phyloP scores from a whole-genome alignment of 495 filamentous ascomycete genomes.

The Xylaria intraflava region DNA sequence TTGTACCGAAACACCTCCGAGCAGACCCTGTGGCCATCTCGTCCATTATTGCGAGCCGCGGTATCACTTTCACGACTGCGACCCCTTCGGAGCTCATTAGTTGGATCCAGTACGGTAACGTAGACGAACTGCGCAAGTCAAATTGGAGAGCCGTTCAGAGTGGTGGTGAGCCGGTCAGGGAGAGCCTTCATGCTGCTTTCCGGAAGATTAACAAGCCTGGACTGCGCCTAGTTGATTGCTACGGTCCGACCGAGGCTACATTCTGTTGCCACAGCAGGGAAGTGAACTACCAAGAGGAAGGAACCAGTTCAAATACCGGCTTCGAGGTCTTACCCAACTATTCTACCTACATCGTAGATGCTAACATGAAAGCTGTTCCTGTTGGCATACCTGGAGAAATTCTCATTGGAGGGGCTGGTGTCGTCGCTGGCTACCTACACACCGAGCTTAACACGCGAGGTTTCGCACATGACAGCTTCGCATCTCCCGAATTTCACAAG shows the following conservation, averaged over 20 bases:
- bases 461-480: constrained; percentile 28
- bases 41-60: constrained; percentile 2
- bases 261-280: not conserved
- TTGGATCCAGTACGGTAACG: constrained; percentile 4
- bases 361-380: constrained; percentile 27
- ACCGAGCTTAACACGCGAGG: constrained; percentile 1
- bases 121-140: not conserved
- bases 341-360: constrained; percentile 34
- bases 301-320: not conserved
- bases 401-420: constrained; percentile 17
- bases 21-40: constrained; percentile 9
- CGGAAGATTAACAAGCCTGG: not conserved
- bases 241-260: constrained; percentile 6
- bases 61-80: constrained; percentile 11
- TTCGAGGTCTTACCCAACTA: constrained; percentile 17
- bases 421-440: constrained; percentile 19
- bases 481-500: constrained; percentile 12
- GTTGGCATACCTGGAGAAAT: constrained; percentile 16
- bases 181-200: not conserved
- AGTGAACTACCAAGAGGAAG: not conserved
- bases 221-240: not conserved
- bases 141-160: not conserved
- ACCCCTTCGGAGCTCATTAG: constrained; percentile 16
- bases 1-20: constrained; percentile 4
- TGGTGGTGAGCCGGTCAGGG: not conserved